A percentile compares a stretch with the other conserved stretches of the same genome.
phyloP scores from a whole-genome alignment of 116 monocot genomes.

The Papilionanthe hybrid region DNA sequence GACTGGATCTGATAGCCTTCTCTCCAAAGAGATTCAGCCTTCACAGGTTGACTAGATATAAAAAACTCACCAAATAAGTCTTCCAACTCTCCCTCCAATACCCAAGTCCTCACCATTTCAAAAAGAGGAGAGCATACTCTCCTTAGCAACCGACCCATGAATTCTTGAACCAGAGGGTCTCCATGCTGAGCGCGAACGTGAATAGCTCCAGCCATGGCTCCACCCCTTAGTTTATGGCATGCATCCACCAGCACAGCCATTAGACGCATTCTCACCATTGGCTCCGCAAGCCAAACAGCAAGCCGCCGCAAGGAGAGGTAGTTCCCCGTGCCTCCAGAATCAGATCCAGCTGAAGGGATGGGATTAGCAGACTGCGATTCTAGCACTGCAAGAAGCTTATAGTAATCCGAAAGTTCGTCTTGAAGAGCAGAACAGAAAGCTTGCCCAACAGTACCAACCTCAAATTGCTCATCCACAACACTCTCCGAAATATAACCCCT shows the following conservation, averaged over 20 bases:
- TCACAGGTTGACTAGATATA: conserved; percentile 68
- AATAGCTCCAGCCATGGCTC: conserved; percentile 96
- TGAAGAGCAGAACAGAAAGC: conserved; percentile 81
- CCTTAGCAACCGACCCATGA: conserved; percentile 76
- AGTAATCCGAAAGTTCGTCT: conserved; percentile 84
- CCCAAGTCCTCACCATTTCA: conserved; percentile 94
- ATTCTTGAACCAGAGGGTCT: conserved; percentile 79
- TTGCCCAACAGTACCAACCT: conserved; percentile 78
- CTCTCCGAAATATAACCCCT: conserved; percentile 50
- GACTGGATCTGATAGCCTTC: conserved; percentile 86
- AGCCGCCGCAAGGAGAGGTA: conserved; percentile 81
- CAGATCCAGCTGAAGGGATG: conserved; percentile 47
- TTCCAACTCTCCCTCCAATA: conserved; percentile 89
- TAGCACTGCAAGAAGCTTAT: conserved; percentile 82
- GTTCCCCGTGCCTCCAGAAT: conserved; percentile 27
- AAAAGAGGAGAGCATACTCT: conserved; percentile 90
- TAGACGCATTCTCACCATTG: conserved; percentile 78
- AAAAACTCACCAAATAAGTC: conserved; percentile 88
- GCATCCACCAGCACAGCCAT: conserved; percentile 89
- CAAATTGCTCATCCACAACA: conserved; percentile 25
- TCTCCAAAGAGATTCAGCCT: conserved; percentile 87
- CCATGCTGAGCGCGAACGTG: conserved; percentile 80
- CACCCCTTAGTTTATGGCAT: conserved; percentile 62
- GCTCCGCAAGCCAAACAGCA: conserved; percentile 89
- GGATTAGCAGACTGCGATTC: conserved; percentile 66